Percentiles rank a stretch among this genome's conserved stretches.
Conservation (phyloP, 805 yeast species). For the Blastobotrys terrestris region DNA sequence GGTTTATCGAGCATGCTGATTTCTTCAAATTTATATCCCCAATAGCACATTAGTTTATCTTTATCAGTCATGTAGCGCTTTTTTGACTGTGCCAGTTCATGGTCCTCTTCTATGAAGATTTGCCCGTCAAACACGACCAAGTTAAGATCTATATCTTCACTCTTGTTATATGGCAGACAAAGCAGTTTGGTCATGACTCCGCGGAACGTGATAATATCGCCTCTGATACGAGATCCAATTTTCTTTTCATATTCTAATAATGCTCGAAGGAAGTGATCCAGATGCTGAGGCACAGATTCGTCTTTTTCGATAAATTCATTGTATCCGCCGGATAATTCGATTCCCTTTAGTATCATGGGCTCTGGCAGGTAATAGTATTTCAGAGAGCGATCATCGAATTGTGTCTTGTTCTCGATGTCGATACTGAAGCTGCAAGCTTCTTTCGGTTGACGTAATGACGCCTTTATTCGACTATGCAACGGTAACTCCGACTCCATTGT, state of each 20-base stretch:
- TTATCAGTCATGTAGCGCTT: slow-evolving; percentile 17
- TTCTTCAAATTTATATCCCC: slow-evolving; percentile 78
- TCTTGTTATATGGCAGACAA: slow-evolving; percentile 54
- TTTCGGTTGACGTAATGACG: slow-evolving; percentile 78
- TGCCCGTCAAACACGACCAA: slow-evolving; percentile 58
- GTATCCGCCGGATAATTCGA: slow-evolving; percentile 63
- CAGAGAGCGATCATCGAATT: slow-evolving; percentile 45
- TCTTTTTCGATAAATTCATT: slow-evolving; percentile 51
- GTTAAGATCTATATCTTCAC: slow-evolving; percentile 55
- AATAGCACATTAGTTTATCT: slow-evolving; percentile 27
- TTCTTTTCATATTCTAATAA: slow-evolving; percentile 50
- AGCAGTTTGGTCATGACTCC: slow-evolving; percentile 75
- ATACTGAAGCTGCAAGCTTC: slow-evolving; percentile 68
- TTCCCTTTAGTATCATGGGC: slow-evolving; percentile 48
- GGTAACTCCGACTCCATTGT: slow-evolving; percentile 18
- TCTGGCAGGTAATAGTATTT: slow-evolving; percentile 82
- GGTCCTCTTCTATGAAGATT: slow-evolving; percentile 38
- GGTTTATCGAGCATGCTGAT: slow-evolving; percentile 71
- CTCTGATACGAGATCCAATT: slow-evolving; percentile 41
- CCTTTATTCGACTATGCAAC: slow-evolving; percentile 27
- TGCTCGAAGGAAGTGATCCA: slow-evolving; percentile 53
- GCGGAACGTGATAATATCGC: slow-evolving; percentile 75
- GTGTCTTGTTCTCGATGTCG: slow-evolving; percentile 41
- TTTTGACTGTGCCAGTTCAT: slow-evolving; percentile 23
- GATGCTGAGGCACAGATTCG: slow-evolving; percentile 38